A percentile compares a stretch with the other conserved stretches of the same genome.
phyloP scores from a whole-genome alignment of 192 early-diverging fungal species.

The Spizellomyces punctatus region DNA sequence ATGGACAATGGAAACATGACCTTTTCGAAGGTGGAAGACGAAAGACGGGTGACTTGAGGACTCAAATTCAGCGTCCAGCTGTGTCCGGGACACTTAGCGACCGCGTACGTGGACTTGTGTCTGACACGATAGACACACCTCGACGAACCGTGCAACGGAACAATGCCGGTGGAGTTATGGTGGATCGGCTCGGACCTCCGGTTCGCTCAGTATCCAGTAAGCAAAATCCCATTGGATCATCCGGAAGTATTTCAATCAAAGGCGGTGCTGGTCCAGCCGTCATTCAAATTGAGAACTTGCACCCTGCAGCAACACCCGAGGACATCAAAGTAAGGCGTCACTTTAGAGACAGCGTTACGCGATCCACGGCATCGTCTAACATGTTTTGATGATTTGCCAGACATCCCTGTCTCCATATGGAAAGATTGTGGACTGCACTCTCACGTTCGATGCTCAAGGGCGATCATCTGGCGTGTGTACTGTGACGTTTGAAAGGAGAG shows the following conservation, averaged over 20 bases:
- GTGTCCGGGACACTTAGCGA: background rate
- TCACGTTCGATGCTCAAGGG: background rate
- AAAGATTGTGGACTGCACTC: background rate
- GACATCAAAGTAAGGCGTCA: background rate
- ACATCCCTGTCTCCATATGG: background rate
- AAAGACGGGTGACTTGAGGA: background rate
- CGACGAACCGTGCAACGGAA: too few relatives aligned
- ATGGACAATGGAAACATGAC: constrained; percentile 5
- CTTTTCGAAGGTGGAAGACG: background rate
- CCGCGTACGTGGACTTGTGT: background rate
- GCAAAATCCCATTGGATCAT: too few relatives aligned
- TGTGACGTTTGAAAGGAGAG: background rate
- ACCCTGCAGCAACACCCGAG: background rate
- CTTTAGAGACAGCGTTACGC: too few relatives aligned
- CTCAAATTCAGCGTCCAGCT: constrained; percentile 1
- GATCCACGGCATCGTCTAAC: background rate
- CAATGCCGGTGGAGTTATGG: background rate
- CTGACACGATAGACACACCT: background rate
- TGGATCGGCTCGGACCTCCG: background rate
- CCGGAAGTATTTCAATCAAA: background rate
- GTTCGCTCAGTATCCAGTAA: too few relatives aligned
- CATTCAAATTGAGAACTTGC: constrained; percentile 4
- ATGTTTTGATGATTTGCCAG: background rate
- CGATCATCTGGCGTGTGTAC: background rate
- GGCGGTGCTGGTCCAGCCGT: background rate